Evolutionary conservation across 805 yeast species (phyloP).

Genomic region (Nakazawaea holstii): DNA sequence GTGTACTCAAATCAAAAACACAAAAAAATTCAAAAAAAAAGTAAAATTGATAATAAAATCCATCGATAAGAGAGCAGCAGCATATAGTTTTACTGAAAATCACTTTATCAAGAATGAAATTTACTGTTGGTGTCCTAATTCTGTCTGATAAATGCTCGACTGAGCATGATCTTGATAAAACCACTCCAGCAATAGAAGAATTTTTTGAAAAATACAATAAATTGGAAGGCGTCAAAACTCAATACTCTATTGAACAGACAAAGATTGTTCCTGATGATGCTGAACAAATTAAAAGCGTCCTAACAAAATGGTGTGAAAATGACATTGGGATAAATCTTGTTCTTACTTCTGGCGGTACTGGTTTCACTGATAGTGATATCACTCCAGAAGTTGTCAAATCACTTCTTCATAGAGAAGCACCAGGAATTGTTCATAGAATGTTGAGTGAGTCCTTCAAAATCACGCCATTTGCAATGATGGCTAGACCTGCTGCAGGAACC

Average conservation of each 20-base stretch:
- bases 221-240: slow-evolving; percentile 3
- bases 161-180: slow-evolving; percentile 27
- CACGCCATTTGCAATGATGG: slow-evolving; percentile 43
- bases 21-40: too few relatives aligned
- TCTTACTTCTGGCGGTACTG: slow-evolving; percentile 51
- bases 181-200: slow-evolving; percentile 23
- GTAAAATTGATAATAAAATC: too few relatives aligned
- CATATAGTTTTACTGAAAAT: too few relatives aligned
- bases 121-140: slow-evolving; percentile 29
- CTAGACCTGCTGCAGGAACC: slow-evolving; percentile 48
- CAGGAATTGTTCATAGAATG: slow-evolving; percentile 47
- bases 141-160: slow-evolving; percentile 35
- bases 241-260: slow-evolving; percentile 11
- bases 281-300: slow-evolving; percentile 23
- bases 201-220: slow-evolving; percentile 13
- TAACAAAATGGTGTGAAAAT: slow-evolving; percentile 22
- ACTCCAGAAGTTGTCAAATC: slow-evolving; percentile 48
- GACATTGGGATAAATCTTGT: slow-evolving; percentile 23
- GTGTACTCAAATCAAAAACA: background rate
- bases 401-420: slow-evolving; percentile 37
- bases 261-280: slow-evolving; percentile 32
- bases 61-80: too few relatives aligned
- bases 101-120: slow-evolving; percentile 13
- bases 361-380: slow-evolving; percentile 37
- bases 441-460: slow-evolving; percentile 32